Percentiles rank a stretch among this genome's conserved stretches.
Evolutionary conservation across 106 monocot species (phyloP).

Genomic region (Dioscorea dumetorum): DNA sequence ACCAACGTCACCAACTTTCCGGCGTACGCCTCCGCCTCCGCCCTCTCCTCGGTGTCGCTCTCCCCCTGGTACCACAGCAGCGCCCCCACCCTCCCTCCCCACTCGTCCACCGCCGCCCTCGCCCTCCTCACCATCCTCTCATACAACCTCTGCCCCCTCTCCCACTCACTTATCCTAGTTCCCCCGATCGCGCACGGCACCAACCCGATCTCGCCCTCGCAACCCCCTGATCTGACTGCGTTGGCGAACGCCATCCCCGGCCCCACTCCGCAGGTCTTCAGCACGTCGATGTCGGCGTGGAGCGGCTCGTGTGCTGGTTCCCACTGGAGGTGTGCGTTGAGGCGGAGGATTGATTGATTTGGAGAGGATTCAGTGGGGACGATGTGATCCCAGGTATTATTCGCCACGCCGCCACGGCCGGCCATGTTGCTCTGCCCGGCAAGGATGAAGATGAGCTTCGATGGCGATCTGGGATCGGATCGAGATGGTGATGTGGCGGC

Average conservation of each 20-base stretch:
- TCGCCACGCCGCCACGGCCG: slow-evolving; percentile 19
- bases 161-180: slow-evolving; percentile 20
- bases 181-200: slow-evolving; percentile 30
- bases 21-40: not conserved
- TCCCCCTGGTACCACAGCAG: slow-evolving; percentile 20
- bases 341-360: slow-evolving; percentile 14
- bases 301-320: slow-evolving; percentile 19
- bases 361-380: slow-evolving; percentile 16
- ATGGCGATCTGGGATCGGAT: not conserved
- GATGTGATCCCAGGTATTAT: slow-evolving; percentile 11
- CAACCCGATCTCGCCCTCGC: slow-evolving; percentile 2
- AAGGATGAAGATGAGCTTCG: slow-evolving; percentile 22
- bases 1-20: not conserved
- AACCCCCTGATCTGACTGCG: not conserved
- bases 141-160: slow-evolving; percentile 11
- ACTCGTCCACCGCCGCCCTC: not conserved
- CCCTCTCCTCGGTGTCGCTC: not conserved
- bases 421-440: slow-evolving; percentile 38
- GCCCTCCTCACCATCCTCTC: slow-evolving; percentile 7
- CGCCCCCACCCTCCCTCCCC: slow-evolving; percentile 6
- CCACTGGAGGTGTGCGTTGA: slow-evolving; percentile 9
- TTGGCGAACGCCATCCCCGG: slow-evolving; percentile 33
- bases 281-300: slow-evolving; percentile 23
- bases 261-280: slow-evolving; percentile 23
- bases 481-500: not conserved